Percentiles rank a stretch among this genome's conserved stretches.
These are phyloP conservation scores for Porodaedalea pini DNA, from an alignment of 1,284 basidiomycete genomes.

Conservation along the genomic window DNA sequence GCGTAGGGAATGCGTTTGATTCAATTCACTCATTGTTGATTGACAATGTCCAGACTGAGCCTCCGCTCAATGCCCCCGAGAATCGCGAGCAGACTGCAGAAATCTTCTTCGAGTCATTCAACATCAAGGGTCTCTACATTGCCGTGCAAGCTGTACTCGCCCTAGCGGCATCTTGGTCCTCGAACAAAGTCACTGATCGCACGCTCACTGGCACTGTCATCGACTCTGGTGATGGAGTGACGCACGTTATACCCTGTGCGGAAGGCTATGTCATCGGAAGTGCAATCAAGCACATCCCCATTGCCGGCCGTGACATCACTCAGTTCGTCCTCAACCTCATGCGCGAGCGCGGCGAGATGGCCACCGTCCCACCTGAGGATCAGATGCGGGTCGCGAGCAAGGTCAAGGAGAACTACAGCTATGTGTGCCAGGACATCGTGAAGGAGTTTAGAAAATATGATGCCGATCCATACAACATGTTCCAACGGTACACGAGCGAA, in stretches of 20 bases:
- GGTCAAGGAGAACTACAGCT: constrained; percentile 98
- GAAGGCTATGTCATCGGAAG: constrained; percentile 99
- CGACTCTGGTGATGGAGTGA: constrained; percentile 98
- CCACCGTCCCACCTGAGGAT: constrained; percentile 92
- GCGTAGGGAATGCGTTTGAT: constrained; percentile 19
- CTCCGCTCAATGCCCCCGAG: constrained; percentile 96
- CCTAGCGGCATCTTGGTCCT: constrained; percentile 96
- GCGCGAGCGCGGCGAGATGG: constrained; percentile 92
- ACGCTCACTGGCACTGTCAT: constrained; percentile 97
- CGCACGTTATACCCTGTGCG: constrained; percentile 93
- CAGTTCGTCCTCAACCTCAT: constrained; percentile 97
- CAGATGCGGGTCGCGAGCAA: constrained; percentile 88
- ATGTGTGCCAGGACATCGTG: constrained; percentile 99
- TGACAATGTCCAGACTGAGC: constrained; percentile 74
- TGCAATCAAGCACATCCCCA: constrained; percentile 98
- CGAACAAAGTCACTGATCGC: constrained; percentile 87
- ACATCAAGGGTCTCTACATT: constrained; percentile 97
- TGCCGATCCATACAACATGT: constrained; percentile 93
- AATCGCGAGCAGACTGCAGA: constrained; percentile 99
- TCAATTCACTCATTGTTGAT: constrained; percentile 17
- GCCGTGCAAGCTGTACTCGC: constrained; percentile 99
- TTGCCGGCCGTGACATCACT: constrained; percentile 96
- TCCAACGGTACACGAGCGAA: constrained; percentile 92
- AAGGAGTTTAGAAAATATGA: constrained; percentile 99
- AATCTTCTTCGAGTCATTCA: constrained; percentile 99